Conservation (phyloP, 208 protist genomes). For the Polymyxa betae region DNA sequence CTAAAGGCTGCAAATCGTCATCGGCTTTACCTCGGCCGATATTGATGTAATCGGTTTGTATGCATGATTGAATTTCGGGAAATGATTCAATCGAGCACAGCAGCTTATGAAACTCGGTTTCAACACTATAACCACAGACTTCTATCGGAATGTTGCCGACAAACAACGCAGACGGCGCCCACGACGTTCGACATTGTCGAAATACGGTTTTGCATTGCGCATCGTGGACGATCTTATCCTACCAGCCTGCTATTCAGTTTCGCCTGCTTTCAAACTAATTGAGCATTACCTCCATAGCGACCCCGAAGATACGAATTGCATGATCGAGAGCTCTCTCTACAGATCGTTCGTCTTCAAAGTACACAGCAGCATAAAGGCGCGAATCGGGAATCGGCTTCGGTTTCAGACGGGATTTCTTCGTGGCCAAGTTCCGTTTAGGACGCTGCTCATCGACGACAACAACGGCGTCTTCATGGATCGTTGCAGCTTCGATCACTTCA, state of each 20-base stretch:
- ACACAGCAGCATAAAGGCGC: not conserved
- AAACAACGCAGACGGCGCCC: not conserved
- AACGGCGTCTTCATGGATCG: not conserved
- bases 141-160: slow-evolving; percentile 40
- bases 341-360: not conserved
- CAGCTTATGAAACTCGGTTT: not conserved
- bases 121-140: not conserved
- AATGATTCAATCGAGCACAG: not conserved
- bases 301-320: not conserved
- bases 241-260: not conserved
- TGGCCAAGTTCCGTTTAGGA: not conserved
- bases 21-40: slow-evolving; percentile 9
- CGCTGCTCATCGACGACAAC: not conserved
- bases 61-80: not conserved
- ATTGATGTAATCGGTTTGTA: slow-evolving; percentile 23
- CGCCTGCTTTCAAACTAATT: no score
- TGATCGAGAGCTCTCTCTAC: not conserved
- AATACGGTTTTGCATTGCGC: not conserved
- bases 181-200: not conserved
- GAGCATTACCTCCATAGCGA: slow-evolving; percentile 7
- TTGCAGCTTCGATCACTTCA: not conserved
- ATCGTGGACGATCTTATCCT: not conserved
- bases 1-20: not conserved
- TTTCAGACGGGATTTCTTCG: not conserved
- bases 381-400: slow-evolving; percentile 23